A percentile compares a stretch with the other conserved stretches of the same genome.
These are phyloP conservation scores for Serendipita indica DNA, from an alignment of 768 basidiomycete species.

Conservation along the genomic window DNA sequence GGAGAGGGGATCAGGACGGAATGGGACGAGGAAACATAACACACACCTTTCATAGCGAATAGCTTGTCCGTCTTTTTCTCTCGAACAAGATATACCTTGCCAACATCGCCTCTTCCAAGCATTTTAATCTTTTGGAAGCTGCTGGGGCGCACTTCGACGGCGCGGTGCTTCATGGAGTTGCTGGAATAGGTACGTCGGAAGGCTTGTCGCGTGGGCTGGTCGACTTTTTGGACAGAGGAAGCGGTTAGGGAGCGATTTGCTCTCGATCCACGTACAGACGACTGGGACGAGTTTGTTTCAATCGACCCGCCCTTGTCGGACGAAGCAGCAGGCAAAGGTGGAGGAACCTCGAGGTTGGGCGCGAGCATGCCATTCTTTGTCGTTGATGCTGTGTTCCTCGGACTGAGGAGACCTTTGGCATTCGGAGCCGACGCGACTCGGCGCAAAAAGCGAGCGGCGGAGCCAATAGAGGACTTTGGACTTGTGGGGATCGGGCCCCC, in stretches of 20 bases:
- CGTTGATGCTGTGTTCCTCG: slow-evolving; percentile 23
- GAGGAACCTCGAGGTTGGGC: slow-evolving; percentile 41
- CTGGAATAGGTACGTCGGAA: slow-evolving; percentile 94
- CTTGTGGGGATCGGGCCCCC: slow-evolving; percentile 6
- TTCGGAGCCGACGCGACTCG: slow-evolving; percentile 96
- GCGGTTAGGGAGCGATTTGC: slow-evolving; percentile 11
- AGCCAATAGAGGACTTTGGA: slow-evolving; percentile 13
- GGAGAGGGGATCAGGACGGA: slow-evolving; percentile 13
- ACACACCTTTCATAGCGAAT: slow-evolving; percentile 97
- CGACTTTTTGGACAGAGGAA: slow-evolving; percentile 8
- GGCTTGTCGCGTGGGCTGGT: slow-evolving; percentile 37
- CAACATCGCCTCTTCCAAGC: slow-evolving; percentile 98
- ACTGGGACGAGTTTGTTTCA: slow-evolving; percentile 65
- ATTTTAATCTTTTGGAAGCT: slow-evolving; percentile 96
- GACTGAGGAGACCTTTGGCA: slow-evolving; percentile 71
- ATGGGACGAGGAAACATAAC: slow-evolving; percentile 5
- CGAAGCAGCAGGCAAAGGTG: slow-evolving; percentile 34
- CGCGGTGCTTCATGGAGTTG: slow-evolving; percentile 52
- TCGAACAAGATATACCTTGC: slow-evolving; percentile 92
- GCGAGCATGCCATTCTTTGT: slow-evolving; percentile 70
- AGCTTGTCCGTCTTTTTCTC: slow-evolving; percentile 96
- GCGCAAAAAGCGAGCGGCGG: slow-evolving; percentile 76
- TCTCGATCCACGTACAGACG: slow-evolving; percentile 19
- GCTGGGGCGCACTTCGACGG: slow-evolving; percentile 89
- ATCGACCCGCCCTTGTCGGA: slow-evolving; percentile 52